These are phyloP conservation scores for Carex littledalei DNA, from an alignment of 176 grass and related monocot genomes.

Conservation along the genomic window DNA sequence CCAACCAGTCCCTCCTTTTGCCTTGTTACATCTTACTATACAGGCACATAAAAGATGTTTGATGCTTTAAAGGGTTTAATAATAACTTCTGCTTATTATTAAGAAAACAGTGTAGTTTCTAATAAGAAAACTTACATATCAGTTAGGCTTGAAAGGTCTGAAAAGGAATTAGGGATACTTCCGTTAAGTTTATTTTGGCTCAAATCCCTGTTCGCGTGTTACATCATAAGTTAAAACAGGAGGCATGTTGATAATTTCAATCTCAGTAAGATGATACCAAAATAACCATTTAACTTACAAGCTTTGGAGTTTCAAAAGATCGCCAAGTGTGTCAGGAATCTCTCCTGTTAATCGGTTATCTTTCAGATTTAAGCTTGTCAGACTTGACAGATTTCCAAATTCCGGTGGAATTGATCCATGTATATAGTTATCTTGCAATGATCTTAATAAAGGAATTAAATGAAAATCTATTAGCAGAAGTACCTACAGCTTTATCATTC, in stretches of 20 bases:
- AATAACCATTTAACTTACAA: slow-evolving; percentile 47
- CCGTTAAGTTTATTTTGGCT: slow-evolving; percentile 61
- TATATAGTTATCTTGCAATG: slow-evolving; percentile 61
- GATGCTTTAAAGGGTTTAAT: neutral
- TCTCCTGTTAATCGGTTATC: slow-evolving; percentile 57
- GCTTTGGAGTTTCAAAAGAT: slow-evolving; percentile 53
- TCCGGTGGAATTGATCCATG: slow-evolving; percentile 68
- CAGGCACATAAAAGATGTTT: neutral
- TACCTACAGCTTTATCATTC: neutral
- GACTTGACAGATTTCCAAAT: slow-evolving; percentile 62
- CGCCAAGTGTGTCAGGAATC: slow-evolving; percentile 60
- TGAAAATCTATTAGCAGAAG: neutral
- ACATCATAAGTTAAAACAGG: neutral
- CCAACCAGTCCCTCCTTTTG: neutral
- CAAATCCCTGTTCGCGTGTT: slow-evolving; percentile 51
- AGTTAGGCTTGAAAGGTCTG: slow-evolving; percentile 39
- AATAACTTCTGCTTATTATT: neutral
- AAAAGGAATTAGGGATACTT: slow-evolving; percentile 53
- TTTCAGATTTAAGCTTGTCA: slow-evolving; percentile 57
- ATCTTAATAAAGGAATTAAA: slow-evolving; percentile 32
- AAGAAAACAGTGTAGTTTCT: neutral
- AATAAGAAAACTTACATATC: slow-evolving; percentile 63
- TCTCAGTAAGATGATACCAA: neutral
- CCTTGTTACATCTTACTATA: neutral
- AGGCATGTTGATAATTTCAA: slow-evolving; percentile 4